A percentile compares a stretch with the other conserved stretches of the same genome.
These are phyloP conservation scores for Cylindrotheca fusiformis DNA, from an alignment of 108 stramenopile species.

Conservation along the genomic window DNA sequence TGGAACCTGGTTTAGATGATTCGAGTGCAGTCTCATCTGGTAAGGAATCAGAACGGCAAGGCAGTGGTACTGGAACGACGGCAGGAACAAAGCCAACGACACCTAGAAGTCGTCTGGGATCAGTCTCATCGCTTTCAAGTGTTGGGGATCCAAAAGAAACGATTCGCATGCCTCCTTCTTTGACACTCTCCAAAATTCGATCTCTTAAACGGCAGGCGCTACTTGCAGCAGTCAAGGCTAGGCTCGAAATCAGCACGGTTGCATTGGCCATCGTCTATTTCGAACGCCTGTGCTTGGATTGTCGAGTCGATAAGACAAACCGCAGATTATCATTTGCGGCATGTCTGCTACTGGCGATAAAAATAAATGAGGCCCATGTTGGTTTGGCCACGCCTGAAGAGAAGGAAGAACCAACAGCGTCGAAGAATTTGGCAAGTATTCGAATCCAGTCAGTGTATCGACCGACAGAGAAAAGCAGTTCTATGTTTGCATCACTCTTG, in stretches of 20 bases:
- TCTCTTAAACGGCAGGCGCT: conserved; percentile 85
- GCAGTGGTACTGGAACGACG: conserved; percentile 6
- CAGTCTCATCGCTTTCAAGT: conserved; percentile 18
- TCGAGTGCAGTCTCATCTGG: conserved; percentile 4
- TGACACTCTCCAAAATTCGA: conserved; percentile 91
- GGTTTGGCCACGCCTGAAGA: conserved; percentile 35
- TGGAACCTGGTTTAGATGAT: conserved; percentile 52
- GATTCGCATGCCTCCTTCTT: conserved; percentile 90
- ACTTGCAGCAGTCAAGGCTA: conserved; percentile 58
- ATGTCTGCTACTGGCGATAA: conserved; percentile 86
- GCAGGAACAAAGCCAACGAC: not conserved
- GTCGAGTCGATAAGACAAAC: conserved; percentile 92
- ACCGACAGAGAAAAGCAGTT: conserved; percentile 62
- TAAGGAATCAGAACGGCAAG: conserved; percentile 8
- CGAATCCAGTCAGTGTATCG: conserved; percentile 59
- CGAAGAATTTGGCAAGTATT: conserved; percentile 28
- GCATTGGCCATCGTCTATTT: conserved; percentile 91
- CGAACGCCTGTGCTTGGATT: conserved; percentile 88
- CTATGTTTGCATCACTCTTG: conserved; percentile 74
- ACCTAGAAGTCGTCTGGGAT: conserved; percentile 24
- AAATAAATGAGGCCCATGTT: conserved; percentile 83
- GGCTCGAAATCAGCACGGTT: conserved; percentile 84
- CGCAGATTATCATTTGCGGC: conserved; percentile 88
- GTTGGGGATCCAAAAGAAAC: conserved; percentile 34
- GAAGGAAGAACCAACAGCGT: not conserved